Evolutionary conservation across 1,139 yeast species (phyloP).

Genomic region (Yamadazyma triangularis): DNA sequence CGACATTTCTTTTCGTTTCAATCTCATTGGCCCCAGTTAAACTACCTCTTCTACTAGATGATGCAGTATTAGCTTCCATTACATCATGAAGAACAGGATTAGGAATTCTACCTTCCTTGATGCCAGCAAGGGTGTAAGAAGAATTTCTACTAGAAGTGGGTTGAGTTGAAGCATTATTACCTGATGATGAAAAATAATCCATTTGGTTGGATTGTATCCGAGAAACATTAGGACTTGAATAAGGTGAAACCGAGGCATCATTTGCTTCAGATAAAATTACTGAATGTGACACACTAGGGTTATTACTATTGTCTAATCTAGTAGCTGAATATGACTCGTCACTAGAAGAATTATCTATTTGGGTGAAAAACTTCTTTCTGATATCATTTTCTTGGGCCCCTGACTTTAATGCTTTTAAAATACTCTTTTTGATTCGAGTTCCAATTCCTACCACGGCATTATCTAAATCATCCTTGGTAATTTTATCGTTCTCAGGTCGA

Average conservation of each 20-base stretch:
- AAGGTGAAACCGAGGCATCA: background rate
- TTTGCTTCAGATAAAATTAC: constrained; percentile 34
- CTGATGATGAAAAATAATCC: background rate
- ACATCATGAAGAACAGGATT: constrained; percentile 31
- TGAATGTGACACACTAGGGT: constrained; percentile 20
- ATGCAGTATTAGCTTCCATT: constrained; percentile 23
- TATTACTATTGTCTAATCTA: constrained; percentile 12
- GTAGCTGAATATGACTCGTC: constrained; percentile 20
- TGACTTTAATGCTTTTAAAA: constrained; percentile 48
- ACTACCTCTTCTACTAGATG: constrained; percentile 31
- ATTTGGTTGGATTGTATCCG: too few relatives aligned
- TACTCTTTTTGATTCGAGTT: constrained; percentile 54
- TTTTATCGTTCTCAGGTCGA: constrained; percentile 3
- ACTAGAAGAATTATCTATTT: constrained; percentile 25
- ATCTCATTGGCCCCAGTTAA: constrained; percentile 37
- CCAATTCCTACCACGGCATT: constrained; percentile 82
- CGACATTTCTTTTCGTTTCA: constrained; percentile 50
- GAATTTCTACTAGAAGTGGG: constrained; percentile 13
- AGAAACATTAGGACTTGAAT: background rate
- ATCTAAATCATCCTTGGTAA: constrained; percentile 27
- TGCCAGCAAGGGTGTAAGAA: constrained; percentile 28
- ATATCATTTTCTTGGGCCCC: constrained; percentile 27
- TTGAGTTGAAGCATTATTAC: background rate
- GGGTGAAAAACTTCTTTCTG: constrained; percentile 20
- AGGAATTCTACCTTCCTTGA: constrained; percentile 26